These are phyloP conservation scores for Malus hybrid DNA, from an alignment of 331 rosid species.

Conservation along the genomic window DNA sequence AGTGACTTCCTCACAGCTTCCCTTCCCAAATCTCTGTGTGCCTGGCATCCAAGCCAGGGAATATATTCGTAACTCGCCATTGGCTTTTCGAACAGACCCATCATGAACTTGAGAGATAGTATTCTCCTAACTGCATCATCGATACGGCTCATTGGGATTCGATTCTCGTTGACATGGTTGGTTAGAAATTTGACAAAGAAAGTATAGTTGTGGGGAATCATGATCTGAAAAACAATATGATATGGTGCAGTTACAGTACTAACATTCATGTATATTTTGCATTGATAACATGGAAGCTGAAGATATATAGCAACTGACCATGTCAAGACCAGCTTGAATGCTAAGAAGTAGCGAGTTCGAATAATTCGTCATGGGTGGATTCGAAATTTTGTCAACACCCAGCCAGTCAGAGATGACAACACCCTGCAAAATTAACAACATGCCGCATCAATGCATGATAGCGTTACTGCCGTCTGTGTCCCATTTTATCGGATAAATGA, in stretches of 20 bases:
- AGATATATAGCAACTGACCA: slow-evolving; percentile 8
- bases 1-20: slow-evolving; percentile 37
- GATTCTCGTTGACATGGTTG: neutral
- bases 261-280: neutral
- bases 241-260: neutral
- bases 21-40: slow-evolving; percentile 27
- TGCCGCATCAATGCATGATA: neutral
- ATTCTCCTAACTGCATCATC: slow-evolving; percentile 29
- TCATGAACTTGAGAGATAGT: slow-evolving; percentile 15
- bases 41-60: slow-evolving; percentile 22
- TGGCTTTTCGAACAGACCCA: slow-evolving; percentile 28
- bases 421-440: slow-evolving; percentile 14
- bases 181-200: slow-evolving; percentile 11
- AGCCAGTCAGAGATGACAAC: slow-evolving; percentile 24
- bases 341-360: slow-evolving; percentile 13
- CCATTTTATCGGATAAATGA: neutral
- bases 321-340: slow-evolving; percentile 19
- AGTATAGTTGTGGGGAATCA: slow-evolving; percentile 16
- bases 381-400: slow-evolving; percentile 13
- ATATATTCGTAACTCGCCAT: slow-evolving; percentile 8
- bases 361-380: slow-evolving; percentile 9
- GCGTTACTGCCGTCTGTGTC: neutral
- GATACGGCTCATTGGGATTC: slow-evolving; percentile 16
- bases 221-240: slow-evolving; percentile 7
- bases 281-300: neutral